phyloP scores from a whole-genome alignment of 1,139 yeast genomes.

The Debaryomyces robertsiae region DNA sequence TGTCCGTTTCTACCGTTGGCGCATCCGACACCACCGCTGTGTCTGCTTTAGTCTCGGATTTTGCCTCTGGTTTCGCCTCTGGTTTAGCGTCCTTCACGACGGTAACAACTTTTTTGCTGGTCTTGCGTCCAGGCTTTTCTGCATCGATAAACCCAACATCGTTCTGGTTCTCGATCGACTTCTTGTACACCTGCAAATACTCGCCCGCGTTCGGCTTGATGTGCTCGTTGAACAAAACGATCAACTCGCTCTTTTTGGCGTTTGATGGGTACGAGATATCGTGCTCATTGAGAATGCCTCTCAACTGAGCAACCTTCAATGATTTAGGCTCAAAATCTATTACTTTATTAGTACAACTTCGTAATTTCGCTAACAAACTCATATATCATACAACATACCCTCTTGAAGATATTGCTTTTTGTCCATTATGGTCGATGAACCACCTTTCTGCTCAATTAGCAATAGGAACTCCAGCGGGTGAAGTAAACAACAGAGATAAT shows the following conservation, averaged over 20 bases:
- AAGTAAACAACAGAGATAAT: constrained; percentile 4
- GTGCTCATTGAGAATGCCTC: constrained; percentile 61
- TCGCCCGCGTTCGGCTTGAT: constrained; percentile 43
- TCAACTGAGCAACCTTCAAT: constrained; percentile 63
- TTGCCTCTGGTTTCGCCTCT: not conserved
- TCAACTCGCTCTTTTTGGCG: constrained; percentile 63
- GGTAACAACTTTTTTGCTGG: constrained; percentile 3
- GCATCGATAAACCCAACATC: constrained; percentile 25
- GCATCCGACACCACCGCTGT: not conserved
- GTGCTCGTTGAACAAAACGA: constrained; percentile 53
- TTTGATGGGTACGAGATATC: constrained; percentile 58
- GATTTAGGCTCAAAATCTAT: constrained; percentile 64
- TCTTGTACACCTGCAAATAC: constrained; percentile 26
- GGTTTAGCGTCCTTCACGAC: not conserved
- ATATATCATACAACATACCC: constrained; percentile 22
- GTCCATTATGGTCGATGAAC: constrained; percentile 20
- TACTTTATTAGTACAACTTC: constrained; percentile 8
- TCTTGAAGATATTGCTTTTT: constrained; percentile 26
- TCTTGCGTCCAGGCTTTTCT: constrained; percentile 3
- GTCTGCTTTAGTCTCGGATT: not conserved
- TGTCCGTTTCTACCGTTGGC: constrained; percentile 2
- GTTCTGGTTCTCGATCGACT: constrained; percentile 21
- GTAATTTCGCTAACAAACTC: not conserved
- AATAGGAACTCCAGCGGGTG: not conserved
- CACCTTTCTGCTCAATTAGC: constrained; percentile 3